Conservation (phyloP, 306 rosid species). For the Dalbergia oliveri region DNA sequence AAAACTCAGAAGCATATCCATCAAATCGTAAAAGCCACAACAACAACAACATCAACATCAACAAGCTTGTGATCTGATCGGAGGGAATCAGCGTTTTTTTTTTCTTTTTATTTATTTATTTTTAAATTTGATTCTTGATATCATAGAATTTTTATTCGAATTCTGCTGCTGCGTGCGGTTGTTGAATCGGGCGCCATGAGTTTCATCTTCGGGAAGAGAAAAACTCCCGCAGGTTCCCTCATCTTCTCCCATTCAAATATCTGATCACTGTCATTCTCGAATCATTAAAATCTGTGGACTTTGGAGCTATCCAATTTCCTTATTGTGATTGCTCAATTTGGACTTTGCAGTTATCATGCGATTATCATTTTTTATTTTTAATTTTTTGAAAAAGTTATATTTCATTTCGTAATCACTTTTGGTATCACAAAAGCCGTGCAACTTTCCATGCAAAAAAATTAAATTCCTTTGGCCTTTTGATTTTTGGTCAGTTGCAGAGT, state of each 20-base stretch:
- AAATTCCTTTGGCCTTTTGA: neutral
- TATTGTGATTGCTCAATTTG: slow-evolving; percentile 5
- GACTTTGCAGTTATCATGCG: neutral
- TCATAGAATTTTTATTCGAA: slow-evolving; percentile 5
- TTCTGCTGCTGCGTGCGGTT: neutral
- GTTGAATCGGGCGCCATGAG: slow-evolving; percentile 70
- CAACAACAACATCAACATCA: neutral
- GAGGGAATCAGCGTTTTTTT: neutral
- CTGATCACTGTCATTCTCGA: neutral
- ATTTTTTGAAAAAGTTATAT: no score
- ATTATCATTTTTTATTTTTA: no score
- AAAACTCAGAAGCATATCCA: neutral
- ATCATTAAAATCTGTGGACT: neutral
- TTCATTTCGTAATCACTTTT: no score
- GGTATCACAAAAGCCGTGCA: neutral
- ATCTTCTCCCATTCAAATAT: neutral
- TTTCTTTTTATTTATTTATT: neutral
- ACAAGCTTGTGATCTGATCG: slow-evolving; percentile 17
- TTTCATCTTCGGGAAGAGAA: slow-evolving; percentile 82
- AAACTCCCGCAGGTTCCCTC: slow-evolving; percentile 79
- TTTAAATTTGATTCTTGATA: neutral
- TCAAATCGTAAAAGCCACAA: neutral
- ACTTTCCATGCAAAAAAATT: neutral
- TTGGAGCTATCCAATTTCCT: neutral
- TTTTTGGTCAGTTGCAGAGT: neutral